A percentile compares a stretch with the other conserved stretches of the same genome.
phyloP scores from a whole-genome alignment of 306 rosid species.

The Sphenostylis stenocarpa region DNA sequence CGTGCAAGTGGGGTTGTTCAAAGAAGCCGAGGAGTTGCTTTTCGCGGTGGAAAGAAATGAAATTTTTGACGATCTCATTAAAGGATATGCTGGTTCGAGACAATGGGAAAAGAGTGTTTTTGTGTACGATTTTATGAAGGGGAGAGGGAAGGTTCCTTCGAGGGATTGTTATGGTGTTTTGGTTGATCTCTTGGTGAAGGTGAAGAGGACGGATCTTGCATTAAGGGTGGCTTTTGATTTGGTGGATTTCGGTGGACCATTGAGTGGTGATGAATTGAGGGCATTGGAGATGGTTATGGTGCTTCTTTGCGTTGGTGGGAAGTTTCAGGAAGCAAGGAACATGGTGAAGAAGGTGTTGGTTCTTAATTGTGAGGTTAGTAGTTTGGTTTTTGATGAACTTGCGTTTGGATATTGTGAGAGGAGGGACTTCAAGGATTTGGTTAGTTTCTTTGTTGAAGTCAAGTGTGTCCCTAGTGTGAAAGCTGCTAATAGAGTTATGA shows the following conservation, averaged over 20 bases:
- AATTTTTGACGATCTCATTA: constrained; percentile 45
- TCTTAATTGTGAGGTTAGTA: constrained; percentile 44
- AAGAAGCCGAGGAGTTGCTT: constrained; percentile 68
- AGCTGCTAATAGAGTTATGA: constrained; percentile 67
- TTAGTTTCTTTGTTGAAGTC: constrained; percentile 71
- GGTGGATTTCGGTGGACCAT: constrained; percentile 39
- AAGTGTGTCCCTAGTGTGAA: constrained; percentile 52
- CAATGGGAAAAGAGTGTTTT: constrained; percentile 59
- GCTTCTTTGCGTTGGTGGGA: constrained; percentile 65
- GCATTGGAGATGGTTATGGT: constrained; percentile 54
- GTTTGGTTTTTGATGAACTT: constrained; percentile 59
- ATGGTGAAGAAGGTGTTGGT: constrained; percentile 63
- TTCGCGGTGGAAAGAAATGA: constrained; percentile 46
- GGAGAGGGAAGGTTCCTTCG: constrained; percentile 44
- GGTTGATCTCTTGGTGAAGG: constrained; percentile 50
- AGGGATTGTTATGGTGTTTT: constrained; percentile 43
- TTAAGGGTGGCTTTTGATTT: constrained; percentile 55
- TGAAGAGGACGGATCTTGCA: constrained; percentile 49
- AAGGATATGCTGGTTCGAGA: constrained; percentile 52
- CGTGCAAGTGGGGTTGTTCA: constrained; percentile 51
- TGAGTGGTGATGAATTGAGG: constrained; percentile 48
- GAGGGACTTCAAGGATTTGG: constrained; percentile 74
- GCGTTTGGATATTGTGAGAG: constrained; percentile 82
- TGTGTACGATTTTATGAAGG: constrained; percentile 50
- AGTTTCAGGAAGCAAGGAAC: constrained; percentile 71